phyloP scores from a whole-genome alignment of 495 filamentous ascomycete genomes.

The Podospora pseudopauciseta region DNA sequence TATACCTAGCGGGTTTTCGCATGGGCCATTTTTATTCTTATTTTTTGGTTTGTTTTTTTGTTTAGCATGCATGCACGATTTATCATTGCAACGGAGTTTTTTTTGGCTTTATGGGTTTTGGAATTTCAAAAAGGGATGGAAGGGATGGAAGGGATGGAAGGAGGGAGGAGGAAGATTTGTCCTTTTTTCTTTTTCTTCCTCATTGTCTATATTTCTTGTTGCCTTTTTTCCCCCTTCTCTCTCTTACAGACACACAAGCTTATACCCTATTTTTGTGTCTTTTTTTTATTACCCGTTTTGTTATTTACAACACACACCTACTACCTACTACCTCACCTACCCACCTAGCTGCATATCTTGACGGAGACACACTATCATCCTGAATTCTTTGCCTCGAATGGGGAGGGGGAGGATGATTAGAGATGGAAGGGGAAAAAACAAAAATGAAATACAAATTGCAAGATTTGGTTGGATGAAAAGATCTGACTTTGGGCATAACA shows the following conservation, averaged over 20 bases:
- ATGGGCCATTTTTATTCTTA: background rate
- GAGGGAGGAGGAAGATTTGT: background rate
- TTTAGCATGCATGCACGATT: background rate
- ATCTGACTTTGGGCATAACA: background rate
- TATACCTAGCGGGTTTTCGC: background rate
- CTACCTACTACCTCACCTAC: background rate
- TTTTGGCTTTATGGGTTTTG: background rate
- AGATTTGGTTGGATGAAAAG: background rate
- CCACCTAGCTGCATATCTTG: background rate
- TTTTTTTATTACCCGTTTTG: background rate
- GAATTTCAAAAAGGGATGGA: background rate
- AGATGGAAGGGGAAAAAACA: background rate
- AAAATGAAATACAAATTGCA: background rate
- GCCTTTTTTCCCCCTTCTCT: too few relatives aligned
- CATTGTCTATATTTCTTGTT: background rate
- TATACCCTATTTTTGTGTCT: background rate
- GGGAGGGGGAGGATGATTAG: background rate
- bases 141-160: background rate
- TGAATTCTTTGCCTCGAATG: background rate
- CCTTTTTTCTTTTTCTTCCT: background rate
- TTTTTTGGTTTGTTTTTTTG: background rate
- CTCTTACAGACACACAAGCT: background rate
- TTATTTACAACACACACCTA: background rate
- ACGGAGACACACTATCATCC: background rate
- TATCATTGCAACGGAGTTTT: background rate